Percentiles rank a stretch among this genome's conserved stretches.
These are phyloP conservation scores for Moniliophthora roreri DNA, from an alignment of 1,284 basidiomycete species.

Conservation along the genomic window DNA sequence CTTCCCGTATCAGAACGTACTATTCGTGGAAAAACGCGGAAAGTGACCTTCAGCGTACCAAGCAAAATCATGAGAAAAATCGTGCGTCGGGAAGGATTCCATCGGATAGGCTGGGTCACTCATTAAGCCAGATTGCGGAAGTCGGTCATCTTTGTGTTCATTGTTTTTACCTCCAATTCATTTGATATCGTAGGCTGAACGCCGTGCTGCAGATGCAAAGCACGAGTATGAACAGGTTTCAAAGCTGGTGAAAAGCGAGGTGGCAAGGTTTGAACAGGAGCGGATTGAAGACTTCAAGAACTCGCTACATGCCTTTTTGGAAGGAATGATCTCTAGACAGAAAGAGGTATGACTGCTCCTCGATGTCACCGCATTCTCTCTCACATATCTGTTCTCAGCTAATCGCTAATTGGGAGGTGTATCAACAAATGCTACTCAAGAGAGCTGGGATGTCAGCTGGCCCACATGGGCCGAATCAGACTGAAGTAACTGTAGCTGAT, in stretches of 20 bases:
- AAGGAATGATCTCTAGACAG: conserved; percentile 81
- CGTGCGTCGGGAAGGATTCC: conserved; percentile 71
- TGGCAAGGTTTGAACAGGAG: conserved; percentile 93
- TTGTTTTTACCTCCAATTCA: conserved; percentile 5
- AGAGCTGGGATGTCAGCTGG: conserved; percentile 33
- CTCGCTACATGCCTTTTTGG: conserved; percentile 74
- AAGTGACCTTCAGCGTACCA: conserved; percentile 70
- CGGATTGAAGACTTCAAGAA: conserved; percentile 88
- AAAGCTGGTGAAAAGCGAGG: conserved; percentile 86
- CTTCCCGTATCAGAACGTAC: conserved; percentile 82
- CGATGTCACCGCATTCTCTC: conserved; percentile 2
- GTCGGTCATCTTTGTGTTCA: conserved; percentile 36
- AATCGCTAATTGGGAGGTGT: conserved; percentile 71
- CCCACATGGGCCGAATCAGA: background rate
- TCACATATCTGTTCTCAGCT: conserved; percentile 38
- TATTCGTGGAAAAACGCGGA: conserved; percentile 81
- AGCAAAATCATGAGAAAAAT: conserved; percentile 79
- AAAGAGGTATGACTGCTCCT: conserved; percentile 58
- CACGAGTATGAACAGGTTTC: conserved; percentile 89
- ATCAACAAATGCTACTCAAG: conserved; percentile 67
- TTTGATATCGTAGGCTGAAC: conserved; percentile 63
- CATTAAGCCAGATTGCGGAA: conserved; percentile 78
- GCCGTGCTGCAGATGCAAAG: conserved; percentile 77
- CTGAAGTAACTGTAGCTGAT: too few relatives aligned
- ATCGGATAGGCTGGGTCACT: conserved; percentile 64